These are phyloP conservation scores for Penstemon barbatus DNA, from an alignment of 257 asterid species.

Conservation along the genomic window DNA sequence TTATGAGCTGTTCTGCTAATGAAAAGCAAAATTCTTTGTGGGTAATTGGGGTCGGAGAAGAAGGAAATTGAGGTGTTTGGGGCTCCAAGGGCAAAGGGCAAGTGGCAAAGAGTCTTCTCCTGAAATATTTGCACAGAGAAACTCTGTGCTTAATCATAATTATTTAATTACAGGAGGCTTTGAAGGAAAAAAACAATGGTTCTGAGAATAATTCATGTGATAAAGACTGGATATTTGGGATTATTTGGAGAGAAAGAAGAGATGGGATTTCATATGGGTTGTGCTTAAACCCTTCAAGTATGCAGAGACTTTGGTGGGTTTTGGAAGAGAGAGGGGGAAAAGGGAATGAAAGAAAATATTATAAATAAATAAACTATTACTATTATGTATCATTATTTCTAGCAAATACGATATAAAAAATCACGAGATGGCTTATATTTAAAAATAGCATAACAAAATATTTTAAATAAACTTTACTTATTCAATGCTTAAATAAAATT, in stretches of 20 bases:
- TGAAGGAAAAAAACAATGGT: neutral
- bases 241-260: neutral
- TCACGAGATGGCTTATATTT: no score
- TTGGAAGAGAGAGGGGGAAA: no score
- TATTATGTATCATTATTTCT: no score
- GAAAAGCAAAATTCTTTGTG: constrained; percentile 43
- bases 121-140: constrained; percentile 17
- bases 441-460: no score
- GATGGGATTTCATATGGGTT: no score
- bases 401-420: no score
- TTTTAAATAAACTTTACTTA: no score
- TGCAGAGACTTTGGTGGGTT: no score
- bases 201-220: constrained; percentile 3
- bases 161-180: neutral
- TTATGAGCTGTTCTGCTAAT: constrained; percentile 40
- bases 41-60: constrained; percentile 25
- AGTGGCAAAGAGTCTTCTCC: constrained; percentile 36
- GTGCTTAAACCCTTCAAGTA: no score
- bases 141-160: constrained; percentile 38
- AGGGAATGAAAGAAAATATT: no score
- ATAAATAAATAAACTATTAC: no score
- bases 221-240: neutral
- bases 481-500: no score
- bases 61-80: constrained; percentile 23
- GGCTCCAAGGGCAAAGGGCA: constrained; percentile 50